Base-by-base conservation (phyloP, 2,329 filamentous ascomycete genomes). In the Verticillium nubilum region DNA sequence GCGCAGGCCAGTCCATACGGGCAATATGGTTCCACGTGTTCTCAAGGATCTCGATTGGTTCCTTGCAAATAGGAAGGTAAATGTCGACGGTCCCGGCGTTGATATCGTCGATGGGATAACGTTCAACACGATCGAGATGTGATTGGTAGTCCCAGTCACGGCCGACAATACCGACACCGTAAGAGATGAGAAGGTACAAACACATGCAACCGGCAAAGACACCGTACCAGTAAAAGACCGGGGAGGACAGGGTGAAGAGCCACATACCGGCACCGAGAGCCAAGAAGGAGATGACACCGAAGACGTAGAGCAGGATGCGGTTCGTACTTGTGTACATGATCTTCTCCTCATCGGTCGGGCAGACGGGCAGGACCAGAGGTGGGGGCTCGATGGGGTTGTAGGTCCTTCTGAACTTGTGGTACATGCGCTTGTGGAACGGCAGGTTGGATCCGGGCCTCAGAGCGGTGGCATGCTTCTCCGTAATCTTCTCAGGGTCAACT, bases 261-360 rank as follows among this genome's bases (percentile, higher is more conserved):
- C 75, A 77, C 73, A 76, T 76, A 50, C 75, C 75, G 4, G 70
- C 74, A 5, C 72, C 73, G n/a, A 77, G 67, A 13, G 68, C 70
- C 12, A 76, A 65, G 61, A 76, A 75, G 9, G 74, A 74, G 53
- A 76, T 67, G 42, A 76, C 65, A 23, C 74, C 75, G 52, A 76
- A 73, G 50, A 73, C 62, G 63, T 77, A 74, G n/a, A 77, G 67
- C 0, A 72, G 70, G 5, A 74, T 64, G 12, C 75, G 69, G 63
- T 76, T 76, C 10, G 75, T 76, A 54, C 70, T 67, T 26, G 76
- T 61, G 58, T 77, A 76, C 23, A 64, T 67, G 54, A 71, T 69
- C 65, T 77, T 77, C 61, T 77, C 75, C 13, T 68, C 67, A 58
- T 77, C 74, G 1, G 69, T 73, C 5, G 75, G 75, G 5, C 69